These are phyloP conservation scores for Aspergillus kassunensis DNA, from an alignment of 495 filamentous ascomycete genomes.

Conservation along the genomic window DNA sequence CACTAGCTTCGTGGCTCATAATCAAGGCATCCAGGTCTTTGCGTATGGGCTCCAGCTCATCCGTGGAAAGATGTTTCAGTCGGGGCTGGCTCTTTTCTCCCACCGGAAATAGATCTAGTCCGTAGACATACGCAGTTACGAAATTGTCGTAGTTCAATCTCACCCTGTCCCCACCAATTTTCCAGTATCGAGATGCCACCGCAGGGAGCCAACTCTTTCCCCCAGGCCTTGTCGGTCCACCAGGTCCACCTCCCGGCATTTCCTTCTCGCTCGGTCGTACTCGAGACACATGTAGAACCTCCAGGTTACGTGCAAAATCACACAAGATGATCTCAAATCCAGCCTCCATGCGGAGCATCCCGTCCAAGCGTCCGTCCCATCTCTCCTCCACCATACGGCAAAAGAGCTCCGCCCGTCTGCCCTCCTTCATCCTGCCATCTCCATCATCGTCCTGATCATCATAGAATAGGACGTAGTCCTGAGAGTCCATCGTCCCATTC, in stretches of 20 bases:
- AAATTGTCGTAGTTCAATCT: constrained; percentile 58
- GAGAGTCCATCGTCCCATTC: constrained; percentile 56
- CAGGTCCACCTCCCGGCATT: constrained; percentile 9
- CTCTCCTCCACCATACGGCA: constrained; percentile 44
- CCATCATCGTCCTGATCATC: constrained; percentile 5
- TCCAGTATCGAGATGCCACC: constrained; percentile 53
- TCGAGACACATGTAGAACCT: constrained; percentile 26
- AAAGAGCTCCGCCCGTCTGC: constrained; percentile 40
- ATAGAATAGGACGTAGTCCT: constrained; percentile 48
- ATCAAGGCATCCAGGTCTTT: constrained; percentile 40
- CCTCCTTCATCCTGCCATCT: constrained; percentile 29
- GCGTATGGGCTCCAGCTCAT: constrained; percentile 38
- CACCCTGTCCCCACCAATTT: constrained; percentile 52
- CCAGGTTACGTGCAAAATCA: constrained; percentile 46
- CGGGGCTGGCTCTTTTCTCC: constrained; percentile 39
- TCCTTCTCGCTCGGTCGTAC: constrained; percentile 21
- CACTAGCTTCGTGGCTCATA: constrained; percentile 16
- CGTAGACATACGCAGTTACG: constrained; percentile 55
- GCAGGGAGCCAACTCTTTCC: constrained; percentile 31
- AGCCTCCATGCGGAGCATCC: constrained; percentile 62
- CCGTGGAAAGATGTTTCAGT: constrained; percentile 31
- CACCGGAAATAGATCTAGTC: constrained; percentile 46
- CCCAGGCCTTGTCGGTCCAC: background rate
- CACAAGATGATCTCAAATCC: constrained; percentile 71
- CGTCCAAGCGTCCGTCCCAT: constrained; percentile 53